Evolutionary conservation across 768 basidiomycete genomes (phyloP).

Genomic region (Leccinum disarticulatum): DNA sequence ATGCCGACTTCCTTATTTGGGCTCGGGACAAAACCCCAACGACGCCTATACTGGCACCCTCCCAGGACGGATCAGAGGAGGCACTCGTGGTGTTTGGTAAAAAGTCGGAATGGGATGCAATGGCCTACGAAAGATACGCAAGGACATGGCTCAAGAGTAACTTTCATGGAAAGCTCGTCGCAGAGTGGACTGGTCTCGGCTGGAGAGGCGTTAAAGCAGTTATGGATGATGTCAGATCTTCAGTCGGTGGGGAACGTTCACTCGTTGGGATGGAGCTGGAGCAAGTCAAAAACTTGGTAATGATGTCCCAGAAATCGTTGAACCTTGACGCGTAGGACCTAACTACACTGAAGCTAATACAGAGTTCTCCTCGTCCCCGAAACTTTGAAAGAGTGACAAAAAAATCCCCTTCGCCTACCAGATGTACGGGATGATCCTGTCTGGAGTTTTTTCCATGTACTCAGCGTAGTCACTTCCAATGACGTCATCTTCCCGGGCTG

Average conservation of each 20-base stretch:
- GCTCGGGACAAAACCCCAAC: slow-evolving; percentile 29
- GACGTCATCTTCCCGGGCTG: slow-evolving; percentile 26
- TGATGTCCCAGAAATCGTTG: slow-evolving; percentile 33
- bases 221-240: slow-evolving; percentile 49
- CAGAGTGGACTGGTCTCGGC: slow-evolving; percentile 53
- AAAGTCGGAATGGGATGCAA: slow-evolving; percentile 45
- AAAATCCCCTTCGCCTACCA: slow-evolving; percentile 21
- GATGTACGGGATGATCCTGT: slow-evolving; percentile 32
- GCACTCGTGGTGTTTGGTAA: slow-evolving; percentile 55
- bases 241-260: slow-evolving; percentile 47
- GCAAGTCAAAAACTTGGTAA: slow-evolving; percentile 41
- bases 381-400: not conserved
- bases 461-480: slow-evolving; percentile 27
- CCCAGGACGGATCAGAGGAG: slow-evolving; percentile 36
- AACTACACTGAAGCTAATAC: slow-evolving; percentile 7
- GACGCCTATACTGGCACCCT: slow-evolving; percentile 10
- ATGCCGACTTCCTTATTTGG: slow-evolving; percentile 56
- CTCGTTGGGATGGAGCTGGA: slow-evolving; percentile 41
- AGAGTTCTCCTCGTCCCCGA: not conserved
- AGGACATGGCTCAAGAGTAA: slow-evolving; percentile 38
- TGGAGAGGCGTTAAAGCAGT: slow-evolving; percentile 50
- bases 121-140: slow-evolving; percentile 29
- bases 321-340: slow-evolving; percentile 15
- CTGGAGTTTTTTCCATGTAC: slow-evolving; percentile 31
- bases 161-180: slow-evolving; percentile 51